Base-by-base conservation (phyloP, 2,329 filamentous ascomycete genomes). In the Ophiostoma sp. region DNA sequence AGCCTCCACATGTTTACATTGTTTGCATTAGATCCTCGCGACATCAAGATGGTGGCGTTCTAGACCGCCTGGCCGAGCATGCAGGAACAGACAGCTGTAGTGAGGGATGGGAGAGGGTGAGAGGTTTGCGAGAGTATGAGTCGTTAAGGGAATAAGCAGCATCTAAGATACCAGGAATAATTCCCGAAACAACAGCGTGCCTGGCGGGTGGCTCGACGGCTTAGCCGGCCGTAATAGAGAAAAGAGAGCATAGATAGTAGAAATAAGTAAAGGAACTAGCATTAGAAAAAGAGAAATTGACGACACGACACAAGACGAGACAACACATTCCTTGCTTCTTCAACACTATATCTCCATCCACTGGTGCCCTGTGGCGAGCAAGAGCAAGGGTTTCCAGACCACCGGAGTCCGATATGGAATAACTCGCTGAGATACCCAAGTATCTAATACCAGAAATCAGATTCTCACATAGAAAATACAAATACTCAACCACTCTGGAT, bases 41-140 rank as follows among this genome's bases (percentile, higher is more conserved):
- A 4, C n/a, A 55, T 55, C 49, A 18, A 55, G 49, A 55, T 55
- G n/a, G 49, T 55, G 49, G 49, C 49, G 49, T 36, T 55, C 49
- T 55, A n/a, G 18, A 27, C 49, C 18, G 8, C 2, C 27, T 55
- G 27, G 18, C 27, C n/a, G 49, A 55, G 45, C 49, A 55, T 55
- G 49, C 49, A 55, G 49, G 49, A 55, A 55, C 18, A n/a, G 5
- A 47, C n/a, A 14, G 9, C 14, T 27, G 27, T 27, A 18, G 16
- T 4, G 49, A 55, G 49, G 49, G n/a, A 36, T n/a, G 49, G 12
- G 16, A 6, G 14, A 44, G 42, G 12, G 42, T 8, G 42, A 44
- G 42, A 9, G 2, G 42, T 4, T 9, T 8, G 14, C 47, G 47
- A 18, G 49, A 18, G 49, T 9, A 18, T 55, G 18, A 27, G 27